phyloP scores from a whole-genome alignment of 768 basidiomycete genomes.

The Mycena filopes region DNA sequence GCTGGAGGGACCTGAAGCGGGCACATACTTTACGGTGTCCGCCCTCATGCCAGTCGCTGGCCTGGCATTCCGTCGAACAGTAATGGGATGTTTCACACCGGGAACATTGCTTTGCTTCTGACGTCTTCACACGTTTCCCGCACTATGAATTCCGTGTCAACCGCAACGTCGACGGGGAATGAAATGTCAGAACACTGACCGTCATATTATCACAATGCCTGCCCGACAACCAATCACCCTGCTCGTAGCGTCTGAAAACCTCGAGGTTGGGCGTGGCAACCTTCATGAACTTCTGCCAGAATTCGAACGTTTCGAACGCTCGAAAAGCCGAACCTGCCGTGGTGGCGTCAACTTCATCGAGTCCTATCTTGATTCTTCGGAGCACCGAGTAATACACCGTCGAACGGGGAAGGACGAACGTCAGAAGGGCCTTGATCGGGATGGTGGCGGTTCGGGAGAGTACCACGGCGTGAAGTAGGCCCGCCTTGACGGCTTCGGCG shows the following conservation, averaged over 20 bases:
- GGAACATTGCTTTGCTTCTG: background rate
- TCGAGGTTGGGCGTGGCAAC: background rate
- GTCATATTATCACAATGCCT: background rate
- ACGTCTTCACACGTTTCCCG: background rate
- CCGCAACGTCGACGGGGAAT: background rate
- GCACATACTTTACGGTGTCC: background rate
- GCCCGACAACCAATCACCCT: slow-evolving; percentile 1
- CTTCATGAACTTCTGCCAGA: background rate
- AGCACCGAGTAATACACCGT: slow-evolving; percentile 9
- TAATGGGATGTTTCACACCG: slow-evolving; percentile 4
- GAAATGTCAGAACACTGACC: background rate
- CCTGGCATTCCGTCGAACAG: slow-evolving; percentile 6
- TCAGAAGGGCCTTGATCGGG: background rate
- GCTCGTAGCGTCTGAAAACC: slow-evolving; percentile 5
- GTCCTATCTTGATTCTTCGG: background rate
- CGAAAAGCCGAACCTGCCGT: background rate
- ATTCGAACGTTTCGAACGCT: background rate
- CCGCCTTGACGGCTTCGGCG: background rate
- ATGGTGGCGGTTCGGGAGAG: background rate
- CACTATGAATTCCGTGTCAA: background rate
- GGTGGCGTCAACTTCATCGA: background rate
- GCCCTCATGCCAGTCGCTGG: background rate
- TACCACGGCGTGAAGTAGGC: slow-evolving; percentile 5
- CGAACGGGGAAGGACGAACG: background rate
- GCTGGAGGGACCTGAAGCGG: background rate